phyloP scores from a whole-genome alignment of 148 eudicot genomes.

The Selenicereus undatus region DNA sequence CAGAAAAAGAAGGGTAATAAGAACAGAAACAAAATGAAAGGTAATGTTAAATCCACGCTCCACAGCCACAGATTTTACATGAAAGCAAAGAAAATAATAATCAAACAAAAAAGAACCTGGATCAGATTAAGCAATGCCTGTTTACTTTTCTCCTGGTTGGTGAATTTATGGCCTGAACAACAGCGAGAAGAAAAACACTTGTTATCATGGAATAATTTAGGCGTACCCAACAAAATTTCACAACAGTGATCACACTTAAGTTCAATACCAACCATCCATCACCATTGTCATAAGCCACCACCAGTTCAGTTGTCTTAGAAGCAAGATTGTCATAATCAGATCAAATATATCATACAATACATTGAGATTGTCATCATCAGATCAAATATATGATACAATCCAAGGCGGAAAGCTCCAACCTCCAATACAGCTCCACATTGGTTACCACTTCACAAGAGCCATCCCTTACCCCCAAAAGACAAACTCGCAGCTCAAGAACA shows the following conservation, averaged over 20 bases:
- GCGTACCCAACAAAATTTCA: not conserved
- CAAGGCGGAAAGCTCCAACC: not conserved
- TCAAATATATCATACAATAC: not conserved
- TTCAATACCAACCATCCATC: not conserved
- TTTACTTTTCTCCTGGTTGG: constrained; percentile 57
- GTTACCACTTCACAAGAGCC: not conserved
- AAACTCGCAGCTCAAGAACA: not conserved
- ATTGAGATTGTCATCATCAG: not conserved
- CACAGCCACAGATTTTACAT: not conserved
- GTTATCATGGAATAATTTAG: not conserved
- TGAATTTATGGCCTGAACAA: constrained; percentile 54
- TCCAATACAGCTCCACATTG: not conserved
- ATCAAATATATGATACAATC: not conserved
- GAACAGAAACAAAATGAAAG: not conserved
- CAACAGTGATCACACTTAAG: not conserved
- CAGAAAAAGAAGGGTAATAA: not conserved
- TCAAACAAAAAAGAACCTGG: constrained; percentile 13
- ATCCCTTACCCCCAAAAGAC: not conserved
- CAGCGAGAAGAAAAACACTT: not conserved
- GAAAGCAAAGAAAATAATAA: not conserved
- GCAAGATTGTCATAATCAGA: not conserved
- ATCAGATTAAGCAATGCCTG: constrained; percentile 67
- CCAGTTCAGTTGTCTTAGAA: not conserved
- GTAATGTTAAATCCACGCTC: not conserved
- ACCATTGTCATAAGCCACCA: not conserved